Base-by-base conservation (phyloP, 2,329 filamentous ascomycete genomes). In the Ambrosiella beaveri region DNA sequence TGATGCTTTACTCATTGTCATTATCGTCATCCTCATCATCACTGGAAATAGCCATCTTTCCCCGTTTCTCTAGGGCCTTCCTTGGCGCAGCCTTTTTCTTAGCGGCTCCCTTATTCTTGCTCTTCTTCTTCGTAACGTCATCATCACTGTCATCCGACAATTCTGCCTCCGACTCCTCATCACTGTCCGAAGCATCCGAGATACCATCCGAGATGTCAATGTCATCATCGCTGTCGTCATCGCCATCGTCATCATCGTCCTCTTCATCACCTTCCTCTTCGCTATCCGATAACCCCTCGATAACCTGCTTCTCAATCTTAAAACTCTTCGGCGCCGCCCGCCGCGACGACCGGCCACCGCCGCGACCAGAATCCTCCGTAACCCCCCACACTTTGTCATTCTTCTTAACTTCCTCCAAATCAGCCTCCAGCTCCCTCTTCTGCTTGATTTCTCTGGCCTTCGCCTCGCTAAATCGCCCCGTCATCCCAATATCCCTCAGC, bases 361-460 rank as follows among this genome's bases (percentile, higher is more conserved):
- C 71, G 7, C 73, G 70, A 1, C 69, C 66, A n/a, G 66, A 67
- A 1, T 54, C 55, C 35, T 57, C 55, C 2, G 69, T 69, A 15
- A 4, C n/a, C 1, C 91, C 91, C 89, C 90, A 96, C 55, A 78
- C 75, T 63, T 80, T 78, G 60, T 88, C 84, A 65, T 88, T 90
- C 67, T 93, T 83, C 67, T 88, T 82, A 13, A 95, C 88, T 11
- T 82, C 84, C 65, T 93, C 87, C 6, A 95, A 73, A 65, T 98
- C 91, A 0, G 84, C 87, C 65, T 81, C 77, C 40, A 98, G 75
- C 70, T 98, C 91, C 57, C 91, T 78, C 65, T 79, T 76, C 71
- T 95, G 91, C 67, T 88, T 93, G 67, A 97, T 96, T 69, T 88
- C 82, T 27, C 78, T 81, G 0, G 91, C 91, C 65, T 86, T 91